Evolutionary conservation across 495 filamentous ascomycete genomes (phyloP).

Genomic region (Ramalina intermedia): DNA sequence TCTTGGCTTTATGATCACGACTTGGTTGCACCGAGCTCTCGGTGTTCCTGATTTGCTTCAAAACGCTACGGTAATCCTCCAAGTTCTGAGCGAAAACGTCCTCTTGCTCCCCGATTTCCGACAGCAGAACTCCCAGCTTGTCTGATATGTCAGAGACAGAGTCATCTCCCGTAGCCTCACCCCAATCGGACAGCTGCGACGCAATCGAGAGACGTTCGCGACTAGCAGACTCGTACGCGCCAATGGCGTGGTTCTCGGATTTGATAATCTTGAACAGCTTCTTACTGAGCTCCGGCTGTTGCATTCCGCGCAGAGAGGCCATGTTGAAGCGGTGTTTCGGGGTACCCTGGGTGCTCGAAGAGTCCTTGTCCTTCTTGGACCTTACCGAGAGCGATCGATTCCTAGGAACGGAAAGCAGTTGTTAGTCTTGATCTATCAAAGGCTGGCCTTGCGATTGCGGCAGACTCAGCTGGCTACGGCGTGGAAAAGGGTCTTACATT

Average conservation of each 20-base stretch:
- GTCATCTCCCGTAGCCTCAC: slow-evolving; percentile 75
- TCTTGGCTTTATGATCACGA: slow-evolving; percentile 67
- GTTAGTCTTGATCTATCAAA: neutral
- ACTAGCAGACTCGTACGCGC: slow-evolving; percentile 66
- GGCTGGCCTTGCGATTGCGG: no score
- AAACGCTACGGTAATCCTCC: slow-evolving; percentile 61
- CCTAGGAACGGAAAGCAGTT: slow-evolving; percentile 20
- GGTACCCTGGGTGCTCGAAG: slow-evolving; percentile 20
- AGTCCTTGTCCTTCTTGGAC: slow-evolving; percentile 28
- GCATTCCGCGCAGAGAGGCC: slow-evolving; percentile 62
- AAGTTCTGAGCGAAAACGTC: slow-evolving; percentile 72
- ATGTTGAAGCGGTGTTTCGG: slow-evolving; percentile 58
- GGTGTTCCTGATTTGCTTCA: slow-evolving; percentile 87
- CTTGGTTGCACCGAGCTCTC: slow-evolving; percentile 87
- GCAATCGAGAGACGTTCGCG: slow-evolving; percentile 72
- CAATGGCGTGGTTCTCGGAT: slow-evolving; percentile 69
- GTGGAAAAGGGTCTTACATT: no score
- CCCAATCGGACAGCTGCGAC: slow-evolving; percentile 91
- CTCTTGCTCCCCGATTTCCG: slow-evolving; percentile 86
- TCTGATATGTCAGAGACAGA: slow-evolving; percentile 78
- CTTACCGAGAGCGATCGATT: slow-evolving; percentile 48
- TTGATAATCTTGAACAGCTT: slow-evolving; percentile 86
- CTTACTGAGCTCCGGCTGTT: slow-evolving; percentile 72
- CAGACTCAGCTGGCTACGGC: neutral
- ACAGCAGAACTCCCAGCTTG: slow-evolving; percentile 82